Conservation (phyloP, 2,329 filamentous ascomycete species). For the Aspergillus calidoustus region DNA sequence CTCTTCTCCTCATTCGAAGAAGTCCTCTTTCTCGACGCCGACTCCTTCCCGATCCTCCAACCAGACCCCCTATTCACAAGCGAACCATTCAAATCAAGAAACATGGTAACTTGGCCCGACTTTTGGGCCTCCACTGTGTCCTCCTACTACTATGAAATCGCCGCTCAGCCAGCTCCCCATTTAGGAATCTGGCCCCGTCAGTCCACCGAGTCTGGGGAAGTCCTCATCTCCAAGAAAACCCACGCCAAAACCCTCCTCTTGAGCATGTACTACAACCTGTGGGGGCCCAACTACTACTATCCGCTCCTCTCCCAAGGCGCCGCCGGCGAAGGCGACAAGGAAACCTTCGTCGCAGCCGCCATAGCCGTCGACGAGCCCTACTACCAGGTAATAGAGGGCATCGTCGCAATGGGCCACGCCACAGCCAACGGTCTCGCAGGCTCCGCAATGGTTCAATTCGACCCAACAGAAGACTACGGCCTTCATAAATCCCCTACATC, state of each 20-base stretch:
- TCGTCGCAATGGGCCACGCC: slow-evolving; percentile 39
- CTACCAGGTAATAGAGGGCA: slow-evolving; percentile 47
- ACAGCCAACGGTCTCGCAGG: slow-evolving; percentile 37
- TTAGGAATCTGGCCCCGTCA: slow-evolving; percentile 30
- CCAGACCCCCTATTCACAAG: slow-evolving; percentile 48
- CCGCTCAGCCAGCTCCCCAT: slow-evolving; percentile 28
- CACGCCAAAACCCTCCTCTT: slow-evolving; percentile 51
- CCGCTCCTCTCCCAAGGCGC: slow-evolving; percentile 53
- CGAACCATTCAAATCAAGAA: slow-evolving; percentile 47
- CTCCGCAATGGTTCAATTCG: slow-evolving; percentile 45
- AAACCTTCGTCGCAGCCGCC: slow-evolving; percentile 55
- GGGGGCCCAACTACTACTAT: slow-evolving; percentile 52
- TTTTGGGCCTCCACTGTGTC: slow-evolving; percentile 50
- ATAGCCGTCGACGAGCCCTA: slow-evolving; percentile 44
- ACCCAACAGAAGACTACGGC: slow-evolving; percentile 40
- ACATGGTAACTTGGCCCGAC: slow-evolving; percentile 55
- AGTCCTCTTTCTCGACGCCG: slow-evolving; percentile 55
- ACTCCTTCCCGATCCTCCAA: slow-evolving; percentile 50
- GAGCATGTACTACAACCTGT: slow-evolving; percentile 56
- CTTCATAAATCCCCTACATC: slow-evolving; percentile 28
- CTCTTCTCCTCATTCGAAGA: slow-evolving; percentile 56
- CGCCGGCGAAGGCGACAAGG: slow-evolving; percentile 56
- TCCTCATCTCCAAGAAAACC: slow-evolving; percentile 50
- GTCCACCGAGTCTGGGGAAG: slow-evolving; percentile 51
- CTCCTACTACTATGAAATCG: slow-evolving; percentile 45